Conservation (phyloP, 1,139 yeast species). For the Suhomyces bolitotheri region DNA sequence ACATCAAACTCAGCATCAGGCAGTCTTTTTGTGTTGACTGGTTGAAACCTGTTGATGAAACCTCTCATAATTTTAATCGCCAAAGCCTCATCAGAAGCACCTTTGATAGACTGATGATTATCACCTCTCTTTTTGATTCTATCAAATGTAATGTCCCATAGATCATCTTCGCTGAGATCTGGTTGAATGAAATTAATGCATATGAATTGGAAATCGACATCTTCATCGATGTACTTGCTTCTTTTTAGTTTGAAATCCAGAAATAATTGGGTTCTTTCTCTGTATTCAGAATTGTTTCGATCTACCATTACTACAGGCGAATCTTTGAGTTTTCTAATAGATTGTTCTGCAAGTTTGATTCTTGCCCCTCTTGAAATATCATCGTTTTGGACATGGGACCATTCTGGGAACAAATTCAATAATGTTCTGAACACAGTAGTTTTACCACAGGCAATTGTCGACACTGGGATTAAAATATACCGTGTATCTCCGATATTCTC, state of each 20-base stretch:
- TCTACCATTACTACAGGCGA: constrained; percentile 68
- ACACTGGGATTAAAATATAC: constrained; percentile 75
- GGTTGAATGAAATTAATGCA: constrained; percentile 72
- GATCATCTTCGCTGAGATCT: constrained; percentile 22
- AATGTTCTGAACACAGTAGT: constrained; percentile 77
- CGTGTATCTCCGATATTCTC: constrained; percentile 23
- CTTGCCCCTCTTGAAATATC: constrained; percentile 56
- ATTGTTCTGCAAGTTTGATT: constrained; percentile 51
- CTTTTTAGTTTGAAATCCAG: constrained; percentile 48
- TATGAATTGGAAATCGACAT: constrained; percentile 47
- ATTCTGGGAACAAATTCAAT: constrained; percentile 52
- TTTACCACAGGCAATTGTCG: constrained; percentile 95
- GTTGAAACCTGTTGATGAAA: constrained; percentile 69
- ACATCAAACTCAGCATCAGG: constrained; percentile 75
- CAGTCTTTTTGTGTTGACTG: constrained; percentile 39
- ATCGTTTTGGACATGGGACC: constrained; percentile 89
- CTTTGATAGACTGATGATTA: constrained; percentile 83
- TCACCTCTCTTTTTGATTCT: constrained; percentile 77
- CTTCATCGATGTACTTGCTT: constrained; percentile 36
- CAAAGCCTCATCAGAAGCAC: constrained; percentile 40
- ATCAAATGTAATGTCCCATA: constrained; percentile 54
- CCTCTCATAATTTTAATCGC: constrained; percentile 69
- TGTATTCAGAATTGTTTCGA: constrained; percentile 73
- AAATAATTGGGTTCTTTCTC: constrained; percentile 71
- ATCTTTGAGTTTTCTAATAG: constrained; percentile 32